A percentile compares a stretch with the other conserved stretches of the same genome.
phyloP scores from a whole-genome alignment of 768 basidiomycete species.

The Mycena rebaudengoi region DNA sequence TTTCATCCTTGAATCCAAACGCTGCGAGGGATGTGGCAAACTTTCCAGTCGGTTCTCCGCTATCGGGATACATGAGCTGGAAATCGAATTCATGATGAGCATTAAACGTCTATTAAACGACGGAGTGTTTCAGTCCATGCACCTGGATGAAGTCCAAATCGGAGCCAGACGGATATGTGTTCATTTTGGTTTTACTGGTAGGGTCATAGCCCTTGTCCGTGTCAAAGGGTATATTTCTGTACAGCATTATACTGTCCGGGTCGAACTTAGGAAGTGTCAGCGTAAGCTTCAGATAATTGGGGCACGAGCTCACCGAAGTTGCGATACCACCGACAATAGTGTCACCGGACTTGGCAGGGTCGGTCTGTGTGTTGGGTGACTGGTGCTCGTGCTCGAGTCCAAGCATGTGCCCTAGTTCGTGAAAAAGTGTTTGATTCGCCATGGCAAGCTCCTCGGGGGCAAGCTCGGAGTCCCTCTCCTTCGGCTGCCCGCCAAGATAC shows the following conservation, averaged over 20 bases:
- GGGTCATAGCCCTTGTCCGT: neutral
- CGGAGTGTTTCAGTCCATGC: neutral
- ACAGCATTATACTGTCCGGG: constrained; percentile 7
- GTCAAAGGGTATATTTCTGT: neutral
- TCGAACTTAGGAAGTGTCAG: constrained; percentile 5
- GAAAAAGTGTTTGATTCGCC: neutral
- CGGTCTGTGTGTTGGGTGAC: neutral
- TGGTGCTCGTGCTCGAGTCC: neutral
- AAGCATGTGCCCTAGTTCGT: constrained; percentile 5
- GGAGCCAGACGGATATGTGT: neutral
- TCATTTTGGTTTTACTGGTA: neutral
- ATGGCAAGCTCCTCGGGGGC: neutral
- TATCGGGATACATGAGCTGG: constrained; percentile 13
- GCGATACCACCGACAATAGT: neutral
- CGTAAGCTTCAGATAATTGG: neutral
- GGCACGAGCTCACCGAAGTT: neutral
- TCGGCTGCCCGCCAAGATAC: neutral
- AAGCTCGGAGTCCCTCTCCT: neutral
- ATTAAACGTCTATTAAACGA: too few relatives aligned
- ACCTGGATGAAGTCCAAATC: constrained; percentile 8
- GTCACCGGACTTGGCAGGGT: neutral
- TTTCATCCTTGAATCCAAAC: neutral
- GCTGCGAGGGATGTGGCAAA: neutral
- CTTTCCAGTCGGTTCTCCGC: neutral
- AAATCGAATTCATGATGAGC: neutral